A percentile compares a stretch with the other conserved stretches of the same genome.
Conservation (phyloP, 1,139 yeast species). For the Pichia sp. region DNA sequence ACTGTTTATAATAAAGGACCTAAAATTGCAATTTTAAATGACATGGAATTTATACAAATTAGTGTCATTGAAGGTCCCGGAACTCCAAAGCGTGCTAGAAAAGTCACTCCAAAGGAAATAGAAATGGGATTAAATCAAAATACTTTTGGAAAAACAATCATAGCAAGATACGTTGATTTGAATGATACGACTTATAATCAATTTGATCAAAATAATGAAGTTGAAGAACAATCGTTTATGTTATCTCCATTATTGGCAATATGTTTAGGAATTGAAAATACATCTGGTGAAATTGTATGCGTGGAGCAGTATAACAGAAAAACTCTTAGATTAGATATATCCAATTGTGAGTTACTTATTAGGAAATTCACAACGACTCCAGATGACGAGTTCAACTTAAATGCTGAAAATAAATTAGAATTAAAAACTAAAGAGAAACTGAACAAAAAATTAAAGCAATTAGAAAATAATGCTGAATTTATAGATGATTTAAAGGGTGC, state of each 20-base stretch:
- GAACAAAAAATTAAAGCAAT: conserved; percentile 29
- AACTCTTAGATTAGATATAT: conserved; percentile 6
- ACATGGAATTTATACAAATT: conserved; percentile 49
- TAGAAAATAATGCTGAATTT: conserved; percentile 16
- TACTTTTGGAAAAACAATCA: conserved; percentile 27
- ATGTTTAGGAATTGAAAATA: conserved; percentile 48
- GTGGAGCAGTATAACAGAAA: conserved; percentile 37
- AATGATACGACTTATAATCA: background rate
- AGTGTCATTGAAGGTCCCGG: conserved; percentile 53
- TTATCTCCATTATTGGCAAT: conserved; percentile 39
- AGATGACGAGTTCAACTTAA: background rate
- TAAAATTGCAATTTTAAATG: conserved; percentile 26
- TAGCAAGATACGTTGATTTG: conserved; percentile 38
- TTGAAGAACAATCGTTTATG: conserved; percentile 2
- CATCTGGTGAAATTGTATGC: conserved; percentile 50
- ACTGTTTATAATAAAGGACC: conserved; percentile 5
- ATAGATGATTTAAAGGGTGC: conserved; percentile 8
- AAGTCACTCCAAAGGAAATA: conserved; percentile 8
- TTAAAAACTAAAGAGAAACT: conserved; percentile 18
- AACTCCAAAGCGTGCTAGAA: conserved; percentile 22
- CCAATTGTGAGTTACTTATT: conserved; percentile 23
- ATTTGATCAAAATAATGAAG: background rate
- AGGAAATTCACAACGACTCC: conserved; percentile 49
- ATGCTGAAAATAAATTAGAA: conserved; percentile 5
- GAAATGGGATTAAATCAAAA: conserved; percentile 10